Evolutionary conservation across 805 yeast species (phyloP), one percentile per base, ranked within the genome.

Genomic region (Saccharomyces eubayanus): DNA sequence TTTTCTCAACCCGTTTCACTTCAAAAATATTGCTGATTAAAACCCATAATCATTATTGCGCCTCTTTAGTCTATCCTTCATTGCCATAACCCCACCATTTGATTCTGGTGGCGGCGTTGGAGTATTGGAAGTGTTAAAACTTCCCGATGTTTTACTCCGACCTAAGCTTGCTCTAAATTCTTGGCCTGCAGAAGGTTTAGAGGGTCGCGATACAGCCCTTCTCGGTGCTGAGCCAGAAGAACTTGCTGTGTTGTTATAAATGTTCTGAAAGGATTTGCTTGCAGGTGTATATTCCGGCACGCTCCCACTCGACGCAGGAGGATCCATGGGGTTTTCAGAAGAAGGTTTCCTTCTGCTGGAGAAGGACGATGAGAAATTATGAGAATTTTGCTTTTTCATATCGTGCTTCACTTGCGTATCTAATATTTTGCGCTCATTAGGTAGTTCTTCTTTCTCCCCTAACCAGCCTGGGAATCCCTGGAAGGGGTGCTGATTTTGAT

Each of bases 391-490:
- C 51, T 31, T 50, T 41, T 12, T 40, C 46, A 46, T 53, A 52
- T 47, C 43, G 41, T 58, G 59, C 31, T 54, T 53, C 55, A 53
- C 59, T 54, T 68, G 72, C 49, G 62, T 68, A 54, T 55, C 59
- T 14, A 66, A 49, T 5, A 65, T 58, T 53, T 67, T 64, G 48
- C 68, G 67, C 51, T 69, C 70, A 47, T 68, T 62, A 14, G 71
- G 67, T 9, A 66, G 47, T 5, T 69, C 71, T 41, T 67, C 69
- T 28, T 64, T 66, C 49, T 68, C 68, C 4, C 73, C 74, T 30
- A 70, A 52, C 74, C 74, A 70, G 2, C 65, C 68, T 8, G 74
- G 74, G 28, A 67, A 68, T 1, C 73, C 73, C 31, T 65, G 63
- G 50, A 68, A 68, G 0, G 69, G 70, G 40, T 63, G 68, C 47